These are phyloP conservation scores for Haplosporangium sp. DNA, from an alignment of 371 early-diverging fungal species.

Conservation along the genomic window DNA sequence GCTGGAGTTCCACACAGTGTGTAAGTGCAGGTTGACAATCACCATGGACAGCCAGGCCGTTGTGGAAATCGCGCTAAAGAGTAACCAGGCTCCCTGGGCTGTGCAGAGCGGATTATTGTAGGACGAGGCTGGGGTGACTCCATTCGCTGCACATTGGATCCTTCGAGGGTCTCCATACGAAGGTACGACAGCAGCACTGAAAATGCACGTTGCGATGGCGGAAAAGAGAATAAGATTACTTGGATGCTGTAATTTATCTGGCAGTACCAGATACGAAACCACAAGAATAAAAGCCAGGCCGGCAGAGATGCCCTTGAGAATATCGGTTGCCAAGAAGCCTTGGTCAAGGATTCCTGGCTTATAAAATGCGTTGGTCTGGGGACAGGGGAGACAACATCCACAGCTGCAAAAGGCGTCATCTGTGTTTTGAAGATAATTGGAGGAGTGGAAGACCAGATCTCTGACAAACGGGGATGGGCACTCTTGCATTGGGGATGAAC, in stretches of 20 bases:
- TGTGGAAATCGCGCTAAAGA: slow-evolving; percentile 66
- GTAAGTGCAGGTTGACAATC: slow-evolving; percentile 70
- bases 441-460: slow-evolving; percentile 3
- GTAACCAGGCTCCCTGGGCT: slow-evolving; percentile 67
- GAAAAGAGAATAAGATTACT: slow-evolving; percentile 25
- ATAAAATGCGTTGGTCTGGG: slow-evolving; percentile 54
- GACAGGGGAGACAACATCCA: slow-evolving; percentile 37
- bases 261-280: slow-evolving; percentile 45
- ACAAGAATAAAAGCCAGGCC: slow-evolving; percentile 61
- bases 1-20: slow-evolving; percentile 71
- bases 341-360: slow-evolving; percentile 57
- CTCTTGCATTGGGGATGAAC: neutral
- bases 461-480: slow-evolving; percentile 13
- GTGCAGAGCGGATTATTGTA: slow-evolving; percentile 67
- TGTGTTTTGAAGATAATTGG: slow-evolving; percentile 21
- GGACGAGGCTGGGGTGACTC: slow-evolving; percentile 54
- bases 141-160: slow-evolving; percentile 62
- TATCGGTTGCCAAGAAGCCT: slow-evolving; percentile 61
- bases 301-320: slow-evolving; percentile 64
- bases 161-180: slow-evolving; percentile 56
- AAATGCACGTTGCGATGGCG: slow-evolving; percentile 12
- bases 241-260: slow-evolving; percentile 21
- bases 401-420: slow-evolving; percentile 24
- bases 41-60: slow-evolving; percentile 68
- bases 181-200: slow-evolving; percentile 25